Evolutionary conservation across 495 filamentous ascomycete species (phyloP).

Genomic region (Daldinia vernicosa): DNA sequence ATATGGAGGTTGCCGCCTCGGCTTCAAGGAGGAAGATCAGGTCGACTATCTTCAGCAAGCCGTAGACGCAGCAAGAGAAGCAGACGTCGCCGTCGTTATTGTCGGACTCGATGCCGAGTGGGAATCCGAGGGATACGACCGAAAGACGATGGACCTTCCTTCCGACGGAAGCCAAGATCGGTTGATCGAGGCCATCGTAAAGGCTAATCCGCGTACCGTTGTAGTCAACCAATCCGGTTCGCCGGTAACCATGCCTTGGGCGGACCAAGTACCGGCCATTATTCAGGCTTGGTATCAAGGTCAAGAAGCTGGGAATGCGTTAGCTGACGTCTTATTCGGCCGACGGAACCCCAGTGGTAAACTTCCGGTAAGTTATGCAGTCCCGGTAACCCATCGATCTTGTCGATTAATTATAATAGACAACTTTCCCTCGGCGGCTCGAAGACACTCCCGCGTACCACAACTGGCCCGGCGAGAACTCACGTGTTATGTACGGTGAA

Average conservation of each 20-base stretch:
- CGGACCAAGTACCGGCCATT: slow-evolving; percentile 69
- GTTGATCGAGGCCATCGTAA: slow-evolving; percentile 72
- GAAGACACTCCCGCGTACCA: slow-evolving; percentile 84
- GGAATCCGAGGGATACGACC: slow-evolving; percentile 89
- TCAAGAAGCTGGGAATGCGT: slow-evolving; percentile 87
- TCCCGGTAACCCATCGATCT: background rate
- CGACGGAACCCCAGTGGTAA: slow-evolving; percentile 84
- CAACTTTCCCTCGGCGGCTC: slow-evolving; percentile 74
- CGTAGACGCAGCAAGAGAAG: slow-evolving; percentile 69
- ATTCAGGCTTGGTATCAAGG: slow-evolving; percentile 83
- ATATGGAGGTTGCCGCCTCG: slow-evolving; percentile 80
- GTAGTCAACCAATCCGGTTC: slow-evolving; percentile 87
- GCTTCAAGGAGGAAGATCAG: slow-evolving; percentile 73
- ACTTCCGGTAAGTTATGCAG: slow-evolving; percentile 65
- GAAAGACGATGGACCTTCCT: slow-evolving; percentile 84
- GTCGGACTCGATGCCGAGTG: slow-evolving; percentile 85
- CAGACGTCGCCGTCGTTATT: slow-evolving; percentile 80
- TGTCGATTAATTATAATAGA: slow-evolving; percentile 49
- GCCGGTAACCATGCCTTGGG: slow-evolving; percentile 88
- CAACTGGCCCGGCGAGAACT: slow-evolving; percentile 85
- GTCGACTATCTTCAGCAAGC: slow-evolving; percentile 78
- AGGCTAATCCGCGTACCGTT: slow-evolving; percentile 76
- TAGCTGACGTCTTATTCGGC: slow-evolving; percentile 88
- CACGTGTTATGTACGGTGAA: slow-evolving; percentile 82
- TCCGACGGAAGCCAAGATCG: slow-evolving; percentile 74